Evolutionary conservation across 257 asterid species (phyloP).

Genomic region (Phtheirospermum japonicum): DNA sequence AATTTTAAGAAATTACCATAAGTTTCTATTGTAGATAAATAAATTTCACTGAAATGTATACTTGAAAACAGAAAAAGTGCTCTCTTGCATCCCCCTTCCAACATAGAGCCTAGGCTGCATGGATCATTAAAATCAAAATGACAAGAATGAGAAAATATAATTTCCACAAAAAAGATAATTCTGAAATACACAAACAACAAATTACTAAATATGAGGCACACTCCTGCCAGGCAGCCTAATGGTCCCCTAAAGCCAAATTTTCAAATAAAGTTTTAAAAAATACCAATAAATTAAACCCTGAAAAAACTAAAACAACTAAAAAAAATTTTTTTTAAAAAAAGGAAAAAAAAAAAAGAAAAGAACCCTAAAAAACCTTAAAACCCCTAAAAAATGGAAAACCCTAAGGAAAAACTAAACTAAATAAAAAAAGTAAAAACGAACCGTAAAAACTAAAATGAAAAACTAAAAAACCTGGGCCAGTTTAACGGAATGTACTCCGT

Average conservation of each 20-base stretch:
- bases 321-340: too few relatives aligned
- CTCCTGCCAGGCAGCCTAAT: too few relatives aligned
- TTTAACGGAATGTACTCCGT: neutral
- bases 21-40: constrained; percentile 24
- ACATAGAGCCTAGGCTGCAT: constrained; percentile 95
- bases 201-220: constrained; percentile 18
- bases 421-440: too few relatives aligned
- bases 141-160: constrained; percentile 11
- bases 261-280: neutral
- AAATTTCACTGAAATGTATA: constrained; percentile 31
- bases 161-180: constrained; percentile 10
- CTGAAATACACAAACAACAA: constrained; percentile 17
- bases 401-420: too few relatives aligned
- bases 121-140: constrained; percentile 25
- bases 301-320: too few relatives aligned
- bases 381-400: too few relatives aligned
- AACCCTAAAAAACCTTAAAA: too few relatives aligned
- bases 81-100: constrained; percentile 99
- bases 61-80: constrained; percentile 82
- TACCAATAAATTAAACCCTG: too few relatives aligned
- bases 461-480: neutral
- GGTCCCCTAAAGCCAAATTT: too few relatives aligned
- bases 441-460: too few relatives aligned
- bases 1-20: constrained; percentile 12
- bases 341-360: too few relatives aligned